phyloP scores from a whole-genome alignment of 2,329 filamentous ascomycete genomes.

The Hortaea werneckii region DNA sequence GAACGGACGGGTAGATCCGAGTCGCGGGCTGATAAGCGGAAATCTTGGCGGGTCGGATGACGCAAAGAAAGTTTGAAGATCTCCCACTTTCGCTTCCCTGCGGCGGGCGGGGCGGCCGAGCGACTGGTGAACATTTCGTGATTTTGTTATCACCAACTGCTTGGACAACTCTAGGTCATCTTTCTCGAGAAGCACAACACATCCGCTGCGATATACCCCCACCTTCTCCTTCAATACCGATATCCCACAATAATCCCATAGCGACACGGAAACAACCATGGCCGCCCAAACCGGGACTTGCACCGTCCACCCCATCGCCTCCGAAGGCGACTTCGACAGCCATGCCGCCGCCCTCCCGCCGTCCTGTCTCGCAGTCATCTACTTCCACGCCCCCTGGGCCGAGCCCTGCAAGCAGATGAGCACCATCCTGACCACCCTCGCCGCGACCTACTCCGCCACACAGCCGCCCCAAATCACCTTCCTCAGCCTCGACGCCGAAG shows the following conservation, averaged over 20 bases:
- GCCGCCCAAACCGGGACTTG: slow-evolving; percentile 8
- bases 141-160: background rate
- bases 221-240: background rate
- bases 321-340: slow-evolving; percentile 61
- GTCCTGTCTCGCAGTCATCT: slow-evolving; percentile 69
- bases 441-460: slow-evolving; percentile 68
- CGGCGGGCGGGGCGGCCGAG: background rate
- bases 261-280: slow-evolving; percentile 2
- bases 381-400: slow-evolving; percentile 95
- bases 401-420: slow-evolving; percentile 93
- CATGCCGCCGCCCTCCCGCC: slow-evolving; percentile 56
- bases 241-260: slow-evolving; percentile 1
- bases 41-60: slow-evolving; percentile 1
- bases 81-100: background rate
- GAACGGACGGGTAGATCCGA: too few relatives aligned
- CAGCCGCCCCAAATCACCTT: slow-evolving; percentile 62
- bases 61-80: background rate
- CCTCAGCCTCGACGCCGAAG: slow-evolving; percentile 88
- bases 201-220: background rate
- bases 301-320: slow-evolving; percentile 65
- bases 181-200: background rate
- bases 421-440: slow-evolving; percentile 73
- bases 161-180: too few relatives aligned
- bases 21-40: too few relatives aligned
- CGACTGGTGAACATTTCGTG: background rate